These are phyloP conservation scores for Acanthamoeba quina DNA, from an alignment of 208 protist species.

Conservation along the genomic window DNA sequence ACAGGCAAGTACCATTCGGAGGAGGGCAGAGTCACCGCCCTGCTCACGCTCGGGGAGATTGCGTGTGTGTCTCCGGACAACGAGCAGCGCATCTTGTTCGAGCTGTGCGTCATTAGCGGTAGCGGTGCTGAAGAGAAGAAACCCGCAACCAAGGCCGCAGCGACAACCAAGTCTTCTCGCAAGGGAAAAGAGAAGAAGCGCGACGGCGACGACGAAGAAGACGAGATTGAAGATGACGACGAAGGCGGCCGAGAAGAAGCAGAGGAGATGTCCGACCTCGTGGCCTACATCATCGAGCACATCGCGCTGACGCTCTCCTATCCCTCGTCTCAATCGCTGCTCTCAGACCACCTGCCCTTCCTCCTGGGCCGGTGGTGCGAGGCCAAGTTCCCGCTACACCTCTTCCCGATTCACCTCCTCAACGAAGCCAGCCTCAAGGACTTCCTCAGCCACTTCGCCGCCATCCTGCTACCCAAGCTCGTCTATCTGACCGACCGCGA, in stretches of 20 bases:
- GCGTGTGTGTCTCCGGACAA: slow-evolving; percentile 56
- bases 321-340: slow-evolving; percentile 3
- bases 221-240: neutral
- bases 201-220: neutral
- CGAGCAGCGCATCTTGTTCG: slow-evolving; percentile 67
- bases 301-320: slow-evolving; percentile 47
- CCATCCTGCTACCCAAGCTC: slow-evolving; percentile 63
- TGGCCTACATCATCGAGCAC: slow-evolving; percentile 54
- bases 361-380: slow-evolving; percentile 63
- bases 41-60: slow-evolving; percentile 63
- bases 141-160: neutral
- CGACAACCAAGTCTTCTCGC: neutral
- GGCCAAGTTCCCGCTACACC: slow-evolving; percentile 32
- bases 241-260: neutral
- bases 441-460: slow-evolving; percentile 33
- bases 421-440: slow-evolving; percentile 48
- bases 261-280: slow-evolving; percentile 22
- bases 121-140: neutral
- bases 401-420: slow-evolving; percentile 55
- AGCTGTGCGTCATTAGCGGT: slow-evolving; percentile 52
- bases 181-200: neutral
- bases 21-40: slow-evolving; percentile 42
- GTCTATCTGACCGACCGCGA: slow-evolving; percentile 66
- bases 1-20: slow-evolving; percentile 51
- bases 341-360: slow-evolving; percentile 49